phyloP scores from a whole-genome alignment of 2,329 filamentous ascomycete species.

The Aspergillus oerlinghausenensis region DNA sequence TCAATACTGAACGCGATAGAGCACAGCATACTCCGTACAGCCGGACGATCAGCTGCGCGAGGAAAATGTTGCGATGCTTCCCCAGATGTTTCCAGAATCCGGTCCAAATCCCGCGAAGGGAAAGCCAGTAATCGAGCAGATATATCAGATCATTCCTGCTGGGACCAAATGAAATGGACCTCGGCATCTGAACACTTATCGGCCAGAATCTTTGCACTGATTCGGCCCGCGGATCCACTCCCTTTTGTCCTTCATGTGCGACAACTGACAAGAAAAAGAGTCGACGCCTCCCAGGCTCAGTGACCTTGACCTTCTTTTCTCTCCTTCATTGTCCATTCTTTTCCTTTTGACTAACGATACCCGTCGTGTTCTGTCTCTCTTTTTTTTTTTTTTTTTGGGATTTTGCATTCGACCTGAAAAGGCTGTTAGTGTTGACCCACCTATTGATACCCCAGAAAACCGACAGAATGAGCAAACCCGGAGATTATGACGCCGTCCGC shows the following conservation, averaged over 20 bases:
- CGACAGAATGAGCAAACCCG: constrained; percentile 33
- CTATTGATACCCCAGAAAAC: constrained; percentile 12
- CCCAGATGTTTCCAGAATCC: neutral
- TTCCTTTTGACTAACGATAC: neutral
- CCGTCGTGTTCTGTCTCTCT: neutral
- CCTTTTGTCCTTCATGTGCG: constrained; percentile 26
- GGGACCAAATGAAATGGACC: constrained; percentile 15
- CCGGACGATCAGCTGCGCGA: no score
- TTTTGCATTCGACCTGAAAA: neutral
- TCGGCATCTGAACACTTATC: constrained; percentile 24
- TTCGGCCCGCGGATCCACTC: constrained; percentile 28
- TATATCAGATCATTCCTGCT: neutral
- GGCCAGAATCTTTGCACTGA: constrained; percentile 13
- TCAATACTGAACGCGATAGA: neutral
- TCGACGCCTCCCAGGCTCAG: constrained; percentile 7
- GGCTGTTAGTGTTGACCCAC: neutral
- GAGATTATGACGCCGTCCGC: constrained; percentile 47
- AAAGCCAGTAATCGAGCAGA: neutral
- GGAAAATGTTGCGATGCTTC: neutral
- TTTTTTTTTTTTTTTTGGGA: neutral
- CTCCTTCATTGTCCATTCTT: constrained; percentile 5
- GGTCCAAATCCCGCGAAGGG: neutral
- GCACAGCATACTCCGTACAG: neutral
- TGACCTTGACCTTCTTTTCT: constrained; percentile 4
- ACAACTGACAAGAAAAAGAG: constrained; percentile 14